Conservation (phyloP, 31 red algal species). For the Porphyra umbilicalis region DNA sequence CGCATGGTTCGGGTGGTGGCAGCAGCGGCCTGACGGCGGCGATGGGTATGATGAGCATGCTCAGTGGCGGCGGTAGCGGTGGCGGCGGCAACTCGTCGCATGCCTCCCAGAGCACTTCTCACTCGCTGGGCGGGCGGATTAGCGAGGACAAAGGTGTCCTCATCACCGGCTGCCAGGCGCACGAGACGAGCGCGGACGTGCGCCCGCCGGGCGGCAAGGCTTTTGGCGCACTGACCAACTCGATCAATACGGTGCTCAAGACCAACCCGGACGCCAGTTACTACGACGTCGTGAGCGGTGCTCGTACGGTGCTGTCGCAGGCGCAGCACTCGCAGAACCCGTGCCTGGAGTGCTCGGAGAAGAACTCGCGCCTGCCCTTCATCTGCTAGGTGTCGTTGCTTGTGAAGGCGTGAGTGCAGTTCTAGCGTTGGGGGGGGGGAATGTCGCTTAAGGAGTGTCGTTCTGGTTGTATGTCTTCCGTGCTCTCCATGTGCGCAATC, state of each 20-base stretch:
- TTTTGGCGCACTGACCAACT: slow-evolving; percentile 64
- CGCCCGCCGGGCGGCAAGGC: slow-evolving; percentile 61
- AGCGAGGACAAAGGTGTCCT: slow-evolving; percentile 61
- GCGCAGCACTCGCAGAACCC: slow-evolving; percentile 66
- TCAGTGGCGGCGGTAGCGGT: background rate
- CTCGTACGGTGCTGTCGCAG: slow-evolving; percentile 25
- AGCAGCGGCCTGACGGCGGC: background rate
- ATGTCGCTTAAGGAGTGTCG: background rate
- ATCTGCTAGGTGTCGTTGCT: slow-evolving; percentile 43
- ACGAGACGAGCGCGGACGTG: slow-evolving; percentile 82
- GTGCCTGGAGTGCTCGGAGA: slow-evolving; percentile 61
- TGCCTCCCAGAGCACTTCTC: background rate
- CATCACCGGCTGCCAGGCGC: slow-evolving; percentile 70
- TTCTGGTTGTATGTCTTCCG: no score
- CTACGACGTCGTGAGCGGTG: slow-evolving; percentile 48
- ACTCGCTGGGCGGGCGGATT: background rate
- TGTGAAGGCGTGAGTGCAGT: background rate
- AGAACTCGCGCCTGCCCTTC: slow-evolving; percentile 24
- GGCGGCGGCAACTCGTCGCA: background rate
- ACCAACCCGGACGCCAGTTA: slow-evolving; percentile 57
- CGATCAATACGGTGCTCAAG: slow-evolving; percentile 40
- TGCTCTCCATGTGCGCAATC: no score
- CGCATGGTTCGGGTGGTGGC: background rate
- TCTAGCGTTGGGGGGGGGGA: no score
- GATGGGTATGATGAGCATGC: background rate